Evolutionary conservation across 2,329 filamentous ascomycete species (phyloP).

Genomic region (Cladosporium oxysporum): DNA sequence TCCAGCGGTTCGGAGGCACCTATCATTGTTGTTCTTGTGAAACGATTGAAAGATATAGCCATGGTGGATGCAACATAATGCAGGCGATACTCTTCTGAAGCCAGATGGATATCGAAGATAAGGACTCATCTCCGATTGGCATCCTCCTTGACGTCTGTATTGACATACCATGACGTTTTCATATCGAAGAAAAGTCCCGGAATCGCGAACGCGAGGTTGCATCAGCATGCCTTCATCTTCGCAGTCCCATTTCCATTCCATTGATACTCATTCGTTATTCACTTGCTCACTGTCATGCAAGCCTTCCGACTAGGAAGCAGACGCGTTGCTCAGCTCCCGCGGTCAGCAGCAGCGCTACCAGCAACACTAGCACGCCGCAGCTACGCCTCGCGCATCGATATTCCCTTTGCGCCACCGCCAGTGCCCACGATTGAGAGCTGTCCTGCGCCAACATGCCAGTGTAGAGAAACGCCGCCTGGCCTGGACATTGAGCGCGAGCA

Average conservation of each 20-base stretch:
- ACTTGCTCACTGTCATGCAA: neutral
- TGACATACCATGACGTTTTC: slow-evolving; percentile 10
- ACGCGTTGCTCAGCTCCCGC: neutral
- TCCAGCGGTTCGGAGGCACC: neutral
- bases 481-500: slow-evolving; percentile 74
- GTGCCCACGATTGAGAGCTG: slow-evolving; percentile 59
- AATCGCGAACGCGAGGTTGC: slow-evolving; percentile 7
- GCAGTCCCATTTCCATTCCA: neutral
- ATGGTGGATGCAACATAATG: neutral
- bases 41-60: neutral
- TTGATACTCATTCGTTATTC: neutral
- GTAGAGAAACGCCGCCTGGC: slow-evolving; percentile 64
- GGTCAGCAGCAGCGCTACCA: slow-evolving; percentile 1
- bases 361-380: slow-evolving; percentile 2
- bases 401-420: slow-evolving; percentile 36
- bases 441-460: slow-evolving; percentile 74
- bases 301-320: slow-evolving; percentile 1
- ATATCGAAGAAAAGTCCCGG: slow-evolving; percentile 1
- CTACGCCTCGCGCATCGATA: slow-evolving; percentile 28
- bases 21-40: neutral
- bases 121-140: neutral
- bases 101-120: neutral
- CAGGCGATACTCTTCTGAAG: neutral
- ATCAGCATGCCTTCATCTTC: neutral
- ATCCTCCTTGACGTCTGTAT: neutral